A percentile compares a stretch with the other conserved stretches of the same genome.
Conservation (phyloP, 305 asterid species). For the Caryopteris hybrid region DNA sequence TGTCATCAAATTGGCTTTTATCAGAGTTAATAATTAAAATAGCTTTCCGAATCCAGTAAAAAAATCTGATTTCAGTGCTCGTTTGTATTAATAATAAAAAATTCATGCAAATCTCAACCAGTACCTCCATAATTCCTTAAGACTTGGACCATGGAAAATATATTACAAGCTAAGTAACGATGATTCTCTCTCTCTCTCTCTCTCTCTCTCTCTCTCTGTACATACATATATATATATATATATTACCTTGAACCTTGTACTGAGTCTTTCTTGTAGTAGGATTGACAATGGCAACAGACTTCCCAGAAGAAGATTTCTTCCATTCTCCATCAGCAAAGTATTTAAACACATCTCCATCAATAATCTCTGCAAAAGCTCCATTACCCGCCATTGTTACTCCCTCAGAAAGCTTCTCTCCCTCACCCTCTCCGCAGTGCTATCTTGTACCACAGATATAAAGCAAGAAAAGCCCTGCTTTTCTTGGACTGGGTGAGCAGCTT, state of each 20-base stretch:
- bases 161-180: too few species aligned
- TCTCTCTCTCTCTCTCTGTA: too few species aligned
- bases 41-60: not conserved
- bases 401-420: not conserved
- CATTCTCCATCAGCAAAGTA: conserved; percentile 89
- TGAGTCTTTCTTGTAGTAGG: conserved; percentile 88
- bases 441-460: not conserved
- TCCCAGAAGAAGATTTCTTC: conserved; percentile 74
- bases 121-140: not conserved
- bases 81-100: not conserved
- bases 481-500: not conserved
- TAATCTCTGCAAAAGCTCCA: conserved; percentile 74
- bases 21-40: not conserved
- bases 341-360: conserved; percentile 74
- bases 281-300: conserved; percentile 70
- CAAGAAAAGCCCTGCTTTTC: not conserved
- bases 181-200: too few species aligned
- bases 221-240: not conserved
- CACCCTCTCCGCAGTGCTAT: not conserved
- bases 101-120: not conserved
- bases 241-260: conserved; percentile 89
- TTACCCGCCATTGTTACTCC: conserved; percentile 58
- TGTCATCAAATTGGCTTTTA: not conserved
- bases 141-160: too few species aligned
- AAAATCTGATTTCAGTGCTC: not conserved